phyloP scores from a whole-genome alignment of 345 rosid genomes.

The Bretschneidera sinensis region DNA sequence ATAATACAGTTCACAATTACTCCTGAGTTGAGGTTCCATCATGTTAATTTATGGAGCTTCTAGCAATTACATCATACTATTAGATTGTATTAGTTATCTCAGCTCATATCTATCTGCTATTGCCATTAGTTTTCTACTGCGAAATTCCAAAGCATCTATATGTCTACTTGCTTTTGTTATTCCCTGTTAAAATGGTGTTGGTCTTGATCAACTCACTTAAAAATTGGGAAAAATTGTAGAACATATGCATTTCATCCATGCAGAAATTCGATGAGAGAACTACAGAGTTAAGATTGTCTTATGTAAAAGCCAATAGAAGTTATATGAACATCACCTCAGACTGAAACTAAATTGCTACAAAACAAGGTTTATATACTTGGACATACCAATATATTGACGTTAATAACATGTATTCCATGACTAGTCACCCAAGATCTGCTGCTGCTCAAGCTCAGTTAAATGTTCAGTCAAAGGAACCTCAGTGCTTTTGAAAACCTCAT shows the following conservation, averaged over 20 bases:
- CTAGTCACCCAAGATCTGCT: slow-evolving; percentile 41
- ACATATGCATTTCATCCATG: background rate
- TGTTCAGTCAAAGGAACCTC: slow-evolving; percentile 35
- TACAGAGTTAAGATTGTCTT: background rate
- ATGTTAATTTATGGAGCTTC: background rate
- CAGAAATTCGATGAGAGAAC: background rate
- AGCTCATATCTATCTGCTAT: background rate
- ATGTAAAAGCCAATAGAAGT: background rate
- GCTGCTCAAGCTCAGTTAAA: slow-evolving; percentile 42
- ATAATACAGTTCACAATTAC: background rate
- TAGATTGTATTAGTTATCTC: background rate
- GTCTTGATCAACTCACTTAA: background rate
- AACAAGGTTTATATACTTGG: slow-evolving; percentile 10
- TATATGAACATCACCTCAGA: background rate
- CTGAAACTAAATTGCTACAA: background rate
- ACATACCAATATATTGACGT: slow-evolving; percentile 20
- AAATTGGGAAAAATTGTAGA: background rate
- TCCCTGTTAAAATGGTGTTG: too few relatives aligned
- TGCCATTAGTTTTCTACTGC: background rate
- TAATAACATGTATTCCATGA: slow-evolving; percentile 6
- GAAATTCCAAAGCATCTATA: too few relatives aligned
- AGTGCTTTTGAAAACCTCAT: slow-evolving; percentile 25
- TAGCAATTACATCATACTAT: background rate
- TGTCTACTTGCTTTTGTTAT: too few relatives aligned
- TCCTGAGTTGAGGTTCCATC: background rate